phyloP scores from a whole-genome alignment of 495 filamentous ascomycete genomes.

The Penicillium manginii region DNA sequence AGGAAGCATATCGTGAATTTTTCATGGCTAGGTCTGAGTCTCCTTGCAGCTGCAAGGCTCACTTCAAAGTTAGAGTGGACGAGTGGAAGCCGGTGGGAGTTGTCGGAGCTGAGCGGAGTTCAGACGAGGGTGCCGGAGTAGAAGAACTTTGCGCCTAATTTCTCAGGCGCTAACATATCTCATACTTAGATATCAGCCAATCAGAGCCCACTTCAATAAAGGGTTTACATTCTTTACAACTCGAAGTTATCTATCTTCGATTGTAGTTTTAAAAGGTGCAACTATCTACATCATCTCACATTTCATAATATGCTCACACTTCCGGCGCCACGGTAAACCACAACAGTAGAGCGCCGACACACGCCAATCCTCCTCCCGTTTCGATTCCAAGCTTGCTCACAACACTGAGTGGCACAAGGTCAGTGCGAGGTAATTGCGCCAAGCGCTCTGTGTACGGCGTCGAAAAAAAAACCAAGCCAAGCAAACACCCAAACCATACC shows the following conservation, averaged over 20 bases:
- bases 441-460: conserved; percentile 11
- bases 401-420: conserved; percentile 7
- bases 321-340: background rate
- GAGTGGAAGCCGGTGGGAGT: too few species aligned
- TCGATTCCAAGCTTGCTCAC: conserved; percentile 4
- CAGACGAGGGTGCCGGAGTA: background rate
- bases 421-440: background rate
- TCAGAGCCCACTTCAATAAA: background rate
- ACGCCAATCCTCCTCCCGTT: background rate
- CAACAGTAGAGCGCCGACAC: background rate
- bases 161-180: background rate
- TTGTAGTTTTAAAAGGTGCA: too few species aligned
- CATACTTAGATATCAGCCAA: background rate
- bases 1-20: background rate
- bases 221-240: too few species aligned
- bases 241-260: too few species aligned
- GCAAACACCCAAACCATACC: conserved; percentile 17
- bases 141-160: background rate
- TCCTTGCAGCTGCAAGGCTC: background rate
- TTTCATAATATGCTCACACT: background rate
- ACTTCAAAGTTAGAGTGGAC: too few species aligned
- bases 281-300: too few species aligned
- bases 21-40: background rate
- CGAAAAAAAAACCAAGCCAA: conserved; percentile 18
- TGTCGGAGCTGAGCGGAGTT: conserved; percentile 2